Evolutionary conservation across 2,329 filamentous ascomycete species (phyloP), one percentile per base, ranked within the genome.

Genomic region (Shiraia sp.): DNA sequence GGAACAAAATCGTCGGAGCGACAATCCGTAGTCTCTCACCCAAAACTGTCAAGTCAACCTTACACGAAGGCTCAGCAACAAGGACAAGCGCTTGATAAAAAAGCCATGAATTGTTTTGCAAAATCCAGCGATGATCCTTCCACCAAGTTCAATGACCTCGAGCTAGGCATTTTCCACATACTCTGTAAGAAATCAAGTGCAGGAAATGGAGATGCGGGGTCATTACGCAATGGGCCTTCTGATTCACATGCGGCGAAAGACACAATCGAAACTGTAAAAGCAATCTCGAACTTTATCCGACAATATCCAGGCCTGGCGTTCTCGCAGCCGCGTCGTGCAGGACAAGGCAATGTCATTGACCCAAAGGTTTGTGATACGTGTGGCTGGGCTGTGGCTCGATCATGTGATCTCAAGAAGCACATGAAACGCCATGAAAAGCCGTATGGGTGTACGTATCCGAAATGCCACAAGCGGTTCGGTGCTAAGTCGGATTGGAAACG

Each of bases 401-500:
- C 64, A 16, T 75, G 72, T 49, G 73, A 75, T 37, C 49, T 75
- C 45, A 70, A 64, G 52, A 96, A 96, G 66, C 91, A 96, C 64
- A 75, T 81, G 66, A 92, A 90, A 63, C 82, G 90, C 1, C 91
- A 96, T 65, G 78, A 81, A 6, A 84, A 83, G 51, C 91, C 90
- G 0, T 96, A 92, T 49, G 84, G 83, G 10, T 96, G 91, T 67
- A 95, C 90, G 0, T 87, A 84, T 50, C 69, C 75, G 7, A 69
- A 72, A 22, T 96, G 91, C 59, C 67, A 71, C 34, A 90, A 89
- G 60, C 75, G 65, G 0, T 96, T 96, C 54, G 91, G 91, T n/a
- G 91, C 87, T 67, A 95, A 96, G 63, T 91, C 90, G 45, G 91
- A 96, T 68, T 96, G 83, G 91, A 95, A 95, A 64, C 82, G 91